Evolutionary conservation across 129 eudicot species (phyloP).

Genomic region (Deinandra increscens): DNA sequence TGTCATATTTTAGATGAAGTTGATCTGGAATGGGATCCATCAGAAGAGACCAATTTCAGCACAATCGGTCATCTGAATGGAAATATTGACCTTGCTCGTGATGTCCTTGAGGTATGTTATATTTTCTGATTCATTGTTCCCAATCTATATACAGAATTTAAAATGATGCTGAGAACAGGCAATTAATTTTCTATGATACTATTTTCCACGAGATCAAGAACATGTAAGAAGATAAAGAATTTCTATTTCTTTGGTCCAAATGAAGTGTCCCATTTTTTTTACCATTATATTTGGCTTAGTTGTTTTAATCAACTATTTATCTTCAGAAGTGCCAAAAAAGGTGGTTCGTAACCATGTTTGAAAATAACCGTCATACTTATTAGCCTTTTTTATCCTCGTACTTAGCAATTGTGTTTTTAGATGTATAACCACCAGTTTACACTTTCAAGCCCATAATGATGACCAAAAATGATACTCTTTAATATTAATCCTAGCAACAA

Average conservation of each 20-base stretch:
- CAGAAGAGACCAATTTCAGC: constrained; percentile 26
- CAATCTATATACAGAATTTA: background rate
- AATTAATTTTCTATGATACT: background rate
- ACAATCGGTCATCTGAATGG: constrained; percentile 68
- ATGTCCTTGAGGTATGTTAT: constrained; percentile 61
- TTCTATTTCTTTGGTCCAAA: background rate
- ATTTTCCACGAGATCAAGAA: background rate
- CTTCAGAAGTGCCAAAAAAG: background rate
- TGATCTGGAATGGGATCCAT: constrained; percentile 49
- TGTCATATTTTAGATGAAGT: constrained; percentile 39
- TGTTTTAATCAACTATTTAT: too few species aligned
- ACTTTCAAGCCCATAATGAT: background rate
- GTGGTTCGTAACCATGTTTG: background rate
- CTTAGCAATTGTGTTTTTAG: background rate
- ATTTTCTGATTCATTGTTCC: background rate
- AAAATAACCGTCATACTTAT: background rate
- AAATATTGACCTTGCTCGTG: constrained; percentile 54
- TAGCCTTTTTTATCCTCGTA: background rate
- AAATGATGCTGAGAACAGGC: background rate
- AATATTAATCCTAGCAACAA: background rate
- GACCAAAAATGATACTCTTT: background rate
- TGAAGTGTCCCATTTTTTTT: background rate
- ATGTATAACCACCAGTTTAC: background rate
- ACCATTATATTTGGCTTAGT: background rate
- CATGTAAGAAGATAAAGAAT: background rate